These are phyloP conservation scores for Amylocystis lapponica DNA, from an alignment of 768 basidiomycete species.

Conservation along the genomic window DNA sequence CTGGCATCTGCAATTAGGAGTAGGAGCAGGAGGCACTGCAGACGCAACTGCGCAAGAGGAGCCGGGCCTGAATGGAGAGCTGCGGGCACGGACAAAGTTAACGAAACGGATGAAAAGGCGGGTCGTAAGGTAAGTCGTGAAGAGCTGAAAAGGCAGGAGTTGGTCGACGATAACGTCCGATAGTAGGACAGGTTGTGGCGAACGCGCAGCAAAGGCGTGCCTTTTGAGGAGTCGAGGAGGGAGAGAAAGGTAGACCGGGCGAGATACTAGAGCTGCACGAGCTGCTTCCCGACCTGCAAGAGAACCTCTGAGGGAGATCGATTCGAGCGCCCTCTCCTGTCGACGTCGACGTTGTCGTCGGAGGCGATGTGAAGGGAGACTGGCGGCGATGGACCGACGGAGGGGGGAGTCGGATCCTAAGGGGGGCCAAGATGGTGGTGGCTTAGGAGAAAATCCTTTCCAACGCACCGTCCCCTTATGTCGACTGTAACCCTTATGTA, in stretches of 20 bases:
- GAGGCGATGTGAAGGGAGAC: conserved; percentile 29
- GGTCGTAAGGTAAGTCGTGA: conserved; percentile 78
- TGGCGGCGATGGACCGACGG: conserved; percentile 38
- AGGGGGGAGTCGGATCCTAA: conserved; percentile 38
- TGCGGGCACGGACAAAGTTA: conserved; percentile 34
- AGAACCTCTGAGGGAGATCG: conserved; percentile 18
- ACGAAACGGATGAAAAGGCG: conserved; percentile 32
- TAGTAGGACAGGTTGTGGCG: conserved; percentile 42
- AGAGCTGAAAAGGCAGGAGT: conserved; percentile 22
- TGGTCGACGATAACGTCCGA: conserved; percentile 23
- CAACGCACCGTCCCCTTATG: conserved; percentile 17
- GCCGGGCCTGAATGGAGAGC: conserved; percentile 22
- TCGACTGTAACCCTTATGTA: conserved; percentile 21
- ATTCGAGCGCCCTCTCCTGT: conserved; percentile 26
- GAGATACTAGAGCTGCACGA: conserved; percentile 10
- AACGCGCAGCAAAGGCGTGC: conserved; percentile 94
- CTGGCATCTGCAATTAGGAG: conserved; percentile 67
- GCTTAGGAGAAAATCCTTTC: conserved; percentile 15
- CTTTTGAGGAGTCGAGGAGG: conserved; percentile 51
- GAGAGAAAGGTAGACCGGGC: conserved; percentile 15
- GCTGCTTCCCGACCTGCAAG: conserved; percentile 22
- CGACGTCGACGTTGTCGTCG: conserved; percentile 39
- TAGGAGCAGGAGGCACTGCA: conserved; percentile 16
- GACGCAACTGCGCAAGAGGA: conserved; percentile 25
- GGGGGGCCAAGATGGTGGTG: conserved; percentile 30